Evolutionary conservation across 2,329 filamentous ascomycete genomes (phyloP), one percentile per base, ranked within the genome.

Genomic region (Aspergillus nomiae): DNA sequence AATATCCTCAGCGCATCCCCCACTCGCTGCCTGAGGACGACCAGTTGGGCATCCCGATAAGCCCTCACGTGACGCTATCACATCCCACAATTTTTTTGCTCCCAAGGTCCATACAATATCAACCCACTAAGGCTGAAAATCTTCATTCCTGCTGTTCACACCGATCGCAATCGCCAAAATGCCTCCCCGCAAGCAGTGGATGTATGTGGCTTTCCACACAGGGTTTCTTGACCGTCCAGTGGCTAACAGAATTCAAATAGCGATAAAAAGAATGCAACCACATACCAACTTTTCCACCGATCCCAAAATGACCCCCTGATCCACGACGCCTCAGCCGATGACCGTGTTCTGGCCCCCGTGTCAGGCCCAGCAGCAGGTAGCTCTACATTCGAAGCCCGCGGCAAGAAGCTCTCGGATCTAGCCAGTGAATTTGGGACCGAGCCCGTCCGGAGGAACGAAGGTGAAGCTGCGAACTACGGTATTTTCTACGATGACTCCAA

Each of bases 291-390:
- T 76, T 92, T 98, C 72, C 92, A 97, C 81, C 92, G 95, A 74
- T 92, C 94, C 38, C 96, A 99, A 81, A 92, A 97, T 87, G 95
- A 99, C 78, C 95, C 96, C 54, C 88, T 94, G 72, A 97, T 99
- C 77, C 91, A 99, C 85, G 94, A 99, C 83, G 86, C 90, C 72
- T 86, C 89, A 73, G 94, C 92, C 60, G 91, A 94, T 56, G 90
- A 92, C 69, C 95, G 97, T 88, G 90, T 99, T 75, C 88, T 99
- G 68, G 92, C 95, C 75, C 92, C 86, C 69, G 80, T 86, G 62
- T 75, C 75, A 30, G 80, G 83, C 59, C 74, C 76, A 62, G 65
- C 73, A 36, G 59, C 68, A 66, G 26, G 69, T 10, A 58, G 53
- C 45, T 30, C 71, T 16, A 65, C 69, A 9, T 68, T 78, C 32